Evolutionary conservation across 176 grass and related monocot species (phyloP).

Genomic region (Rhynchospora tenuis): DNA sequence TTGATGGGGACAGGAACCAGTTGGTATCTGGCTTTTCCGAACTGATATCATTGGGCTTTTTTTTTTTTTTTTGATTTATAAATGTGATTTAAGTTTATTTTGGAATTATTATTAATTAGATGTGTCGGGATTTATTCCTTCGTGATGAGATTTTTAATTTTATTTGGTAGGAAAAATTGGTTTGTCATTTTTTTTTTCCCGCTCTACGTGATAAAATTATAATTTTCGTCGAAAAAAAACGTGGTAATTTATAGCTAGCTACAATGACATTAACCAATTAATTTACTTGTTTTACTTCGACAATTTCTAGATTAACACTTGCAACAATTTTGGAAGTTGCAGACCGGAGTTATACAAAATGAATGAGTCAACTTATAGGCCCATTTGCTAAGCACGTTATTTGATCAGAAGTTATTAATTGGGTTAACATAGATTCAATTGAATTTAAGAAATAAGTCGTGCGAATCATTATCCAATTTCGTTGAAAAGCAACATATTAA

Average conservation of each 20-base stretch:
- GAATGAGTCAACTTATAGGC: background rate
- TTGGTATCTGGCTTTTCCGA: background rate
- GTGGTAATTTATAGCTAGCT: no score
- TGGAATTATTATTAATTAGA: background rate
- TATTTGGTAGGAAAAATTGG: background rate
- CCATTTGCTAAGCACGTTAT: background rate
- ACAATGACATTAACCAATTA: no score
- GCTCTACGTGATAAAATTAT: background rate
- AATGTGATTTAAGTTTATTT: background rate
- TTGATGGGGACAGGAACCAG: background rate
- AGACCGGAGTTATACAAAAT: background rate
- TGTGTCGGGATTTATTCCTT: background rate
- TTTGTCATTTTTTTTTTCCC: background rate
- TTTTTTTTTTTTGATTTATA: background rate
- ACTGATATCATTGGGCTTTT: background rate
- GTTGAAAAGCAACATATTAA: background rate
- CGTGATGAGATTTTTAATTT: background rate
- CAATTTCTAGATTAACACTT: background rate
- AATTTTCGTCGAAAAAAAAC: background rate
- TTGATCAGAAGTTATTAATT: background rate
- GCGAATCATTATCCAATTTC: background rate
- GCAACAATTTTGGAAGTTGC: background rate
- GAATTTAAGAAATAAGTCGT: background rate
- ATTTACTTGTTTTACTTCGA: no score
- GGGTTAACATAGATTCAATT: background rate